Evolutionary conservation across 1,284 basidiomycete genomes (phyloP).

Genomic region (Mycosarcoma mackinlayi): DNA sequence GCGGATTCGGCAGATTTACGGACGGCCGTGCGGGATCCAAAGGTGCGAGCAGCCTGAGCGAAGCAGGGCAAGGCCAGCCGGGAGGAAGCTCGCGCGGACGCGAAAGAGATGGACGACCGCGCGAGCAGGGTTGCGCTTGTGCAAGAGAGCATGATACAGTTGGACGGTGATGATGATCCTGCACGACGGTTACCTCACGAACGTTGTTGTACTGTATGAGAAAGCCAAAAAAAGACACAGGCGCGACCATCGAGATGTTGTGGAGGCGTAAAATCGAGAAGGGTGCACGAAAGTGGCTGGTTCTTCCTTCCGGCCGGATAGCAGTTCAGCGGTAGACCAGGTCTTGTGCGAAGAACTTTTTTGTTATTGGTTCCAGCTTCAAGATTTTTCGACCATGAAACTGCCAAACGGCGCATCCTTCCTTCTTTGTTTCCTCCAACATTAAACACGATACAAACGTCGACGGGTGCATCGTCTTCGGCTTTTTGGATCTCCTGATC

Average conservation of each 20-base stretch:
- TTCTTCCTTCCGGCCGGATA: slow-evolving; percentile 29
- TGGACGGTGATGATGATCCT: background rate
- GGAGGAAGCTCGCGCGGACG: background rate
- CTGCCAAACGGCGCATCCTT: background rate
- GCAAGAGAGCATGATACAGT: slow-evolving; percentile 25
- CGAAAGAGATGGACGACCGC: background rate
- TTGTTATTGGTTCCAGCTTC: slow-evolving; percentile 3
- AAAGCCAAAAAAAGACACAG: background rate
- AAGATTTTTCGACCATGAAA: background rate
- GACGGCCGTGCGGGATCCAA: background rate
- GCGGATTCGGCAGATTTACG: background rate
- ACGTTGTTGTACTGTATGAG: too few relatives aligned
- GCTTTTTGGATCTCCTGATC: background rate
- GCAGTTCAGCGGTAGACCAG: background rate
- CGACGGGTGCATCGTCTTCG: slow-evolving; percentile 12
- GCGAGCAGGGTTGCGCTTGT: slow-evolving; percentile 5
- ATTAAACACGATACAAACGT: slow-evolving; percentile 19
- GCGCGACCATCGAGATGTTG: background rate
- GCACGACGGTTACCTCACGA: background rate
- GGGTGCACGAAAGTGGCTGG: too few relatives aligned
- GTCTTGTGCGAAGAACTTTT: slow-evolving; percentile 19
- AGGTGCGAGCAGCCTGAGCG: background rate
- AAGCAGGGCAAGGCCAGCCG: background rate
- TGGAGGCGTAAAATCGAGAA: background rate
- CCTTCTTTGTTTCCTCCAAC: slow-evolving; percentile 7